Evolutionary conservation across 495 filamentous ascomycete genomes (phyloP).

Genomic region (Podospora pseudocomata): DNA sequence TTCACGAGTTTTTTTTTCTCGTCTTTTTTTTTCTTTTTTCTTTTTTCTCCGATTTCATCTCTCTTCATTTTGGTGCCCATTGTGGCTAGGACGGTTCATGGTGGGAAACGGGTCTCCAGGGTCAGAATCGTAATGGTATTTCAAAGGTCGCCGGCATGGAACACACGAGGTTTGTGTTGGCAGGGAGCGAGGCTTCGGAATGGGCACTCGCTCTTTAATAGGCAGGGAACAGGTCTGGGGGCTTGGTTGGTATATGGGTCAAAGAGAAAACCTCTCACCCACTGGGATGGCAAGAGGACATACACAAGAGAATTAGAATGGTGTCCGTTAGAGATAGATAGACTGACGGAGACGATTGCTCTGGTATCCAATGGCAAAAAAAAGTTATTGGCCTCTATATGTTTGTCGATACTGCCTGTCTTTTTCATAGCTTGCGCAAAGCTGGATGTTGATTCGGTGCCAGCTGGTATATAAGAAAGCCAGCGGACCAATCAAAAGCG

Average conservation of each 20-base stretch:
- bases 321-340: constrained; percentile 31
- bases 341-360: constrained; percentile 23
- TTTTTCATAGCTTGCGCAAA: not conserved
- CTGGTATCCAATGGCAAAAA: not conserved
- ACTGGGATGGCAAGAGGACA: not conserved
- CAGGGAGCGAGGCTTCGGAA: not conserved
- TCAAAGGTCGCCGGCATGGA: not conserved
- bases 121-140: constrained; percentile 18
- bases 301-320: constrained; percentile 18
- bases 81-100: not conserved
- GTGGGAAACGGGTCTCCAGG: not conserved
- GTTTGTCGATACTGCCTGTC: not conserved
- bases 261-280: not conserved
- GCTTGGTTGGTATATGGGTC: not conserved
- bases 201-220: not conserved
- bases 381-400: constrained; percentile 9
- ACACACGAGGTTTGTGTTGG: not conserved
- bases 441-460: too few species aligned
- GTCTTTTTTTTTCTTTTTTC: not conserved
- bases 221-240: not conserved
- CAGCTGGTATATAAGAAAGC: not conserved
- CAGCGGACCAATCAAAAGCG: constrained; percentile 23
- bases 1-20: constrained; percentile 12
- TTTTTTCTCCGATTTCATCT: not conserved
- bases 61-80: not conserved